Evolutionary conservation across 2,329 filamentous ascomycete genomes (phyloP).

Genomic region (Pseudonectria foliicola): DNA sequence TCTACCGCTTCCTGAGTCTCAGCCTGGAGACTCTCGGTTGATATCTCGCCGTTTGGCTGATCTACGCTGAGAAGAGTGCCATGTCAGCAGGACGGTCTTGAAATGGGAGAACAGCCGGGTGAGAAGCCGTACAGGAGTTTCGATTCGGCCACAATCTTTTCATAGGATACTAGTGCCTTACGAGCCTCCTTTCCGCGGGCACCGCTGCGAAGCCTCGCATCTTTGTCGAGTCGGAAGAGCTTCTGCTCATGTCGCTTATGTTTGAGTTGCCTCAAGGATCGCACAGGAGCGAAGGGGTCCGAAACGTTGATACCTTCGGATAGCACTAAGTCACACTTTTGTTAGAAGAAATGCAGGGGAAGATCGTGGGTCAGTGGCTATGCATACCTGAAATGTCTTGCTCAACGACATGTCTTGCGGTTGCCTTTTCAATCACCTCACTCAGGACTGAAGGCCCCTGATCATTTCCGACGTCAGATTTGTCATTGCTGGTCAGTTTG

Average conservation of each 20-base stretch:
- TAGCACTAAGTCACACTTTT: constrained; percentile 33
- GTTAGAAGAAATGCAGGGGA: background rate
- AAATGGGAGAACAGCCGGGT: background rate
- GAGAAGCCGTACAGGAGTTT: constrained; percentile 36
- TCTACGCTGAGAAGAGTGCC: constrained; percentile 30
- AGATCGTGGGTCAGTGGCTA: too few species aligned
- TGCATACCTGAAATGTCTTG: constrained; percentile 52
- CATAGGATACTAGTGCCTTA: constrained; percentile 64
- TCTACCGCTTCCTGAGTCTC: constrained; percentile 66
- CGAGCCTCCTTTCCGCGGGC: constrained; percentile 66
- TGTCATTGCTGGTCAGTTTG: constrained; percentile 26
- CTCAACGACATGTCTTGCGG: constrained; percentile 48
- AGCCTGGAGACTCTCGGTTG: constrained; percentile 46
- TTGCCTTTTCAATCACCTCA: constrained; percentile 58
- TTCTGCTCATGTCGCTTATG: constrained; percentile 56
- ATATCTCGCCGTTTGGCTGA: constrained; percentile 50
- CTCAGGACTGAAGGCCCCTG: constrained; percentile 48
- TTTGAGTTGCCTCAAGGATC: constrained; percentile 53
- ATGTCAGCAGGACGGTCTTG: background rate
- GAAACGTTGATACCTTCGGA: constrained; percentile 51
- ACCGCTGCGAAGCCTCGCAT: constrained; percentile 67
- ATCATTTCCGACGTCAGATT: constrained; percentile 3
- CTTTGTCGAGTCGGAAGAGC: constrained; percentile 64
- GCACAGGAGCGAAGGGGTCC: constrained; percentile 51
- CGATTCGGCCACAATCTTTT: constrained; percentile 58